phyloP scores from a whole-genome alignment of 441 rosid genomes.

The Euphorbia celastroides region DNA sequence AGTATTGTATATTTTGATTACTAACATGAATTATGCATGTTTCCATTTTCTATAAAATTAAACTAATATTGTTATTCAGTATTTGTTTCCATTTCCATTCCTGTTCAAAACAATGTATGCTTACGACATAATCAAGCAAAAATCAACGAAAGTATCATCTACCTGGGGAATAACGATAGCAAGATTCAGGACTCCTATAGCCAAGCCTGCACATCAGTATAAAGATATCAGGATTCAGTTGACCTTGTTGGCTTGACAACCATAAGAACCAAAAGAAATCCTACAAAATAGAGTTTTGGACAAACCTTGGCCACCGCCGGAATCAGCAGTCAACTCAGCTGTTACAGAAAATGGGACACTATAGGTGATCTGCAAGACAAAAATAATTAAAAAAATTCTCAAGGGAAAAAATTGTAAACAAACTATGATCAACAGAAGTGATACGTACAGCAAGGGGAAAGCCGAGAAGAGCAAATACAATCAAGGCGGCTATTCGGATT shows the following conservation, averaged over 20 bases:
- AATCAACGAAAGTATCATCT: conserved; percentile 6
- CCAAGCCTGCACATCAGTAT: conserved; percentile 56
- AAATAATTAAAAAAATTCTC: conserved; percentile 12
- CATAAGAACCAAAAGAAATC: conserved; percentile 1
- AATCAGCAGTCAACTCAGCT: conserved; percentile 89
- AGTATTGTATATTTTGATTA: not conserved
- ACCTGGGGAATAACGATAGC: conserved; percentile 95
- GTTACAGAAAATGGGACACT: conserved; percentile 94
- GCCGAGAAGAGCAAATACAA: conserved; percentile 86
- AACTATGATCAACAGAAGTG: not conserved
- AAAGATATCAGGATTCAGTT: conserved; percentile 1
- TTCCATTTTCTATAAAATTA: not conserved
- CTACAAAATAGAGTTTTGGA: conserved; percentile 15
- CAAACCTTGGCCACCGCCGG: conserved; percentile 95
- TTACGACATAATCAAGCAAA: not conserved
- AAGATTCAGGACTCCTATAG: conserved; percentile 90
- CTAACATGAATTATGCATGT: not conserved
- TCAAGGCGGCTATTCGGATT: conserved; percentile 62
- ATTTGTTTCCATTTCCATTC: not conserved
- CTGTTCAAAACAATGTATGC: not conserved
- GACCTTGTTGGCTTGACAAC: conserved; percentile 7
- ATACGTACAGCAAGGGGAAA: conserved; percentile 91
- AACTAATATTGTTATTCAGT: not conserved
- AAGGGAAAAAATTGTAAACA: not conserved
- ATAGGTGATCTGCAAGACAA: conserved; percentile 64